Conservation (phyloP, 2,329 filamentous ascomycete species). For the Parastagonospora avenae region DNA sequence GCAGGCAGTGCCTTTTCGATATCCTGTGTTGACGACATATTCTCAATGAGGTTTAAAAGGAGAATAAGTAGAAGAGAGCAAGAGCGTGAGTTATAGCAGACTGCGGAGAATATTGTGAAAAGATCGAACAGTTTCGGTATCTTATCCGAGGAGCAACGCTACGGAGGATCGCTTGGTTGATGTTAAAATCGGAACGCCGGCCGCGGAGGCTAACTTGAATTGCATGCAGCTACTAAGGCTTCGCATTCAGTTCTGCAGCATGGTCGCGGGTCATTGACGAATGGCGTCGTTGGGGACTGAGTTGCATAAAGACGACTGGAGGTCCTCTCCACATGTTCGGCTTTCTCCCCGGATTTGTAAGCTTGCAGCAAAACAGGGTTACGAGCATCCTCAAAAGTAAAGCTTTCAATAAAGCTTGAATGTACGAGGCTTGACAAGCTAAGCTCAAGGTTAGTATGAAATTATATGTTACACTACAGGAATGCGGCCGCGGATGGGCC, state of each 20-base stretch:
- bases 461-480: too few species aligned
- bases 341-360: slow-evolving; percentile 9
- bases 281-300: too few species aligned
- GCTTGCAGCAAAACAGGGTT: not conserved
- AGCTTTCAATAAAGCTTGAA: not conserved
- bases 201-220: slow-evolving; percentile 25
- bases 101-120: not conserved
- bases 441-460: too few species aligned
- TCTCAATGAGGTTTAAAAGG: not conserved
- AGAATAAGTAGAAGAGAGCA: too few species aligned
- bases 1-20: slow-evolving; percentile 17
- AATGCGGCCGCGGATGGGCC: too few species aligned
- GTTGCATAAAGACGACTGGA: too few species aligned
- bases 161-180: too few species aligned
- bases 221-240: too few species aligned
- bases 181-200: slow-evolving; percentile 10
- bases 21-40: slow-evolving; percentile 12
- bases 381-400: not conserved
- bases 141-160: not conserved
- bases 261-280: not conserved
- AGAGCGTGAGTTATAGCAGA: too few species aligned
- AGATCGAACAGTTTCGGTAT: not conserved
- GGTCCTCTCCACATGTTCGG: slow-evolving; percentile 4
- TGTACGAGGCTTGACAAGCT: not conserved
- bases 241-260: too few species aligned